Percentiles rank a stretch among this genome's conserved stretches.
phyloP scores from a whole-genome alignment of 768 basidiomycete genomes.

The Russula brevipes region DNA sequence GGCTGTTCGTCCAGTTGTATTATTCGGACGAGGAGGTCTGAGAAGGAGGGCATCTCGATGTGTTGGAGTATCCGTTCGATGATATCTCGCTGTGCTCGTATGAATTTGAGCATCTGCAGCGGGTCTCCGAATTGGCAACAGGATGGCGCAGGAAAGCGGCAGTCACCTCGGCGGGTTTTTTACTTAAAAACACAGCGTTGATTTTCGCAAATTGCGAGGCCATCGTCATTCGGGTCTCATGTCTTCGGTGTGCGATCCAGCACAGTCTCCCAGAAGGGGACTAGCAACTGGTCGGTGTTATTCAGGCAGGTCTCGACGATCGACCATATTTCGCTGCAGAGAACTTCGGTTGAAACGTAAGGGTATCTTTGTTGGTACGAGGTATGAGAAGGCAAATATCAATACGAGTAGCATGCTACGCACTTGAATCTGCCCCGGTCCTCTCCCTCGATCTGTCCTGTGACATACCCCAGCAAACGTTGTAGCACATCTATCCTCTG shows the following conservation, averaged over 20 bases:
- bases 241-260: slow-evolving; percentile 72
- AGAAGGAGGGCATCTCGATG: slow-evolving; percentile 84
- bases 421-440: slow-evolving; percentile 79
- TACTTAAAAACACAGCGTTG: slow-evolving; percentile 80
- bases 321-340: slow-evolving; percentile 94
- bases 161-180: slow-evolving; percentile 84
- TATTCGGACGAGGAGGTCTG: slow-evolving; percentile 86
- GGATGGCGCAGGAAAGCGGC: slow-evolving; percentile 26
- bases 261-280: slow-evolving; percentile 89
- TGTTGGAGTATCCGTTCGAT: slow-evolving; percentile 79
- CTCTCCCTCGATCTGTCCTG: slow-evolving; percentile 78
- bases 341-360: slow-evolving; percentile 87
- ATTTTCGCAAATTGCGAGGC: slow-evolving; percentile 94
- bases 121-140: slow-evolving; percentile 31
- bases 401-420: slow-evolving; percentile 32
- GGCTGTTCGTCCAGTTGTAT: slow-evolving; percentile 85
- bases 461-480: slow-evolving; percentile 77
- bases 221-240: slow-evolving; percentile 85
- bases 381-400: slow-evolving; percentile 4
- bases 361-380: slow-evolving; percentile 64
- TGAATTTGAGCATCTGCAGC: slow-evolving; percentile 85
- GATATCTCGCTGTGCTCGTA: slow-evolving; percentile 74
- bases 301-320: slow-evolving; percentile 86
- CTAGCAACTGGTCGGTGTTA: slow-evolving; percentile 63
- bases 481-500: slow-evolving; percentile 76